Conservation (phyloP, 176 grass and related monocot species). For the Saccharum officinarum region DNA sequence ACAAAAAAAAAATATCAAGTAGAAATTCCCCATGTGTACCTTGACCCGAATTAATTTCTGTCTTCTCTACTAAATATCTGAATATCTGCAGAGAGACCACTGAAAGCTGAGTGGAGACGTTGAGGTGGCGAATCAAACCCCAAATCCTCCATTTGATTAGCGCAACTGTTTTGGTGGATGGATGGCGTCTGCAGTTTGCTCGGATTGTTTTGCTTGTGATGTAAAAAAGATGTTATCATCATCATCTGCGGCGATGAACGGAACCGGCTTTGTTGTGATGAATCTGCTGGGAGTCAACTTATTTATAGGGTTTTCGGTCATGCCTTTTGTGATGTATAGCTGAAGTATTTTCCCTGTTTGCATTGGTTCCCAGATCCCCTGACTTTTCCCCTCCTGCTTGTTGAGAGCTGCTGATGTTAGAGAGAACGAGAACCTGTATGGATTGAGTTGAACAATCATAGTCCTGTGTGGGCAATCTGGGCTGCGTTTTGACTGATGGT, state of each 20-base stretch:
- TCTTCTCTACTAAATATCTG: neutral
- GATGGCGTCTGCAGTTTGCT: slow-evolving; percentile 35
- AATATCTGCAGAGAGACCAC: slow-evolving; percentile 54
- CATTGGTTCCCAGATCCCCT: slow-evolving; percentile 22
- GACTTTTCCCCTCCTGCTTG: slow-evolving; percentile 5
- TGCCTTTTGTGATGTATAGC: slow-evolving; percentile 72
- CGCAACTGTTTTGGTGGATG: slow-evolving; percentile 17
- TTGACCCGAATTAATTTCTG: neutral
- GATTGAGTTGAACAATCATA: slow-evolving; percentile 42
- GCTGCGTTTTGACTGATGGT: neutral
- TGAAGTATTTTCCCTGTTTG: slow-evolving; percentile 40
- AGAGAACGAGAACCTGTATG: slow-evolving; percentile 20
- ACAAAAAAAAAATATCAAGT: neutral
- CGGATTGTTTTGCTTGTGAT: slow-evolving; percentile 66
- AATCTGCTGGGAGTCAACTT: slow-evolving; percentile 48
- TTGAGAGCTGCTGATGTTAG: slow-evolving; percentile 49
- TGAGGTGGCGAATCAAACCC: slow-evolving; percentile 31
- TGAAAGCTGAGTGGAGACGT: slow-evolving; percentile 84
- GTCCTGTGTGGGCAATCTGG: slow-evolving; percentile 12
- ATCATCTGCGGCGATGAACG: neutral
- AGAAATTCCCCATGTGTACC: neutral
- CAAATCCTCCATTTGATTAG: slow-evolving; percentile 3
- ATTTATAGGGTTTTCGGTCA: slow-evolving; percentile 58
- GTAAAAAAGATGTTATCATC: slow-evolving; percentile 45
- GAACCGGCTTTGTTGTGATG: slow-evolving; percentile 33